These are phyloP conservation scores for Ophiostoma himal-ulmi DNA, from an alignment of 2,329 filamentous ascomycete species.

Conservation along the genomic window DNA sequence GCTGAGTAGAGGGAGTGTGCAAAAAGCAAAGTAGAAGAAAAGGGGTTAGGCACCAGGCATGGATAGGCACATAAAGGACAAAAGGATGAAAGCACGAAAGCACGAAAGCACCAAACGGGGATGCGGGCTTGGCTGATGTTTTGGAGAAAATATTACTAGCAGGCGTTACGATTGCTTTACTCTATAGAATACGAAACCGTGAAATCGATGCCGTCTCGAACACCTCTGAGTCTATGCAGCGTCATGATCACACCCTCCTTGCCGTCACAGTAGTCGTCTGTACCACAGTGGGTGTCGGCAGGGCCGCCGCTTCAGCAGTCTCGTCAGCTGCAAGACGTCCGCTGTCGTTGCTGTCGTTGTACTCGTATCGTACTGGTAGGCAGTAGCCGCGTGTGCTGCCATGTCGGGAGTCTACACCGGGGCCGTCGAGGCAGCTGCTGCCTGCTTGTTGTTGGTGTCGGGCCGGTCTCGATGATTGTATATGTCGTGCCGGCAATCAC, in stretches of 20 bases:
- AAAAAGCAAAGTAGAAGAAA: not conserved
- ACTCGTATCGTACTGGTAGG: no score
- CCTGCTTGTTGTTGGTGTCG: no score
- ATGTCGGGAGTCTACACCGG: no score
- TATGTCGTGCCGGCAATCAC: no score
- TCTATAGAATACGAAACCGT: not conserved
- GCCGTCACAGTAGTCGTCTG: not conserved
- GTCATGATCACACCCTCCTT: not conserved
- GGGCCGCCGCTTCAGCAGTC: not conserved
- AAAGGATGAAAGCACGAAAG: not conserved
- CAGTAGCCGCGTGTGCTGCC: no score
- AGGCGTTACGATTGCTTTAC: constrained; percentile 9
- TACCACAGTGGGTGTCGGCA: not conserved
- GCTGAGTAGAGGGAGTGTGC: not conserved
- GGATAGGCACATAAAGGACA: not conserved
- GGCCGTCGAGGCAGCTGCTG: no score
- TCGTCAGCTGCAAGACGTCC: not conserved
- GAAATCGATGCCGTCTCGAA: not conserved
- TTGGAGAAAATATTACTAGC: not conserved
- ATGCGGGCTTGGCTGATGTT: not conserved
- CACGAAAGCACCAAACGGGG: not conserved
- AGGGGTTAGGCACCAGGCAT: not conserved
- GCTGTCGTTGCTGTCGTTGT: no score
- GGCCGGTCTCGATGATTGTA: no score
- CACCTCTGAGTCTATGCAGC: not conserved